Percentiles rank a stretch among this genome's conserved stretches.
These are phyloP conservation scores for Eimeria maxima DNA, from an alignment of 169 alveolate genomes.

Conservation along the genomic window DNA sequence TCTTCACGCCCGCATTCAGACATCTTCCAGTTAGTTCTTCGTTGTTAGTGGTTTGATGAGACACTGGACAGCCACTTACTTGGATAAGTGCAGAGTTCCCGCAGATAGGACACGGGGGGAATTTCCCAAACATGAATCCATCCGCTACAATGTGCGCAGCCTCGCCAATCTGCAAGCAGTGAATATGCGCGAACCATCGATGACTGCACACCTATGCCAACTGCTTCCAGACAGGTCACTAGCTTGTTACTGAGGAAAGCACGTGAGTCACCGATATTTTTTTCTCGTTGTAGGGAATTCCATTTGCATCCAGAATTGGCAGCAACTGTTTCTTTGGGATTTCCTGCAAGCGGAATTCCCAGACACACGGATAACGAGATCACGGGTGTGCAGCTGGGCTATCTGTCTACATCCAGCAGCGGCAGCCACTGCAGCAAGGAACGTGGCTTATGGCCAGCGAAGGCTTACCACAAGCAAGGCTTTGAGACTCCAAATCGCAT, in stretches of 20 bases:
- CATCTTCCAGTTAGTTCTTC: no score
- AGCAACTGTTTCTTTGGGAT: slow-evolving; percentile 81
- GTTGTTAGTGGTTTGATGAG: no score
- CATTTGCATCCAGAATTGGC: slow-evolving; percentile 78
- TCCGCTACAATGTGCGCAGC: slow-evolving; percentile 84
- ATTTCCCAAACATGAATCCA: slow-evolving; percentile 80
- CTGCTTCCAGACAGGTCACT: not conserved
- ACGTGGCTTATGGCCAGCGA: not conserved
- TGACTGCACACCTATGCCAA: not conserved
- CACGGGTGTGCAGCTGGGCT: not conserved
- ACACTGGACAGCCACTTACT: not conserved
- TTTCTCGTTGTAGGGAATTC: slow-evolving; percentile 76
- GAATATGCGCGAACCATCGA: not conserved
- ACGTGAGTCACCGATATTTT: slow-evolving; percentile 52
- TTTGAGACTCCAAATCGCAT: slow-evolving; percentile 63
- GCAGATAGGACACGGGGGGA: slow-evolving; percentile 85
- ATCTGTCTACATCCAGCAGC: not conserved
- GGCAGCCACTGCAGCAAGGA: not conserved
- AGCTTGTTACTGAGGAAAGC: not conserved
- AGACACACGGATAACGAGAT: not conserved
- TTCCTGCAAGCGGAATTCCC: slow-evolving; percentile 17
- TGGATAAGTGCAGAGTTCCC: slow-evolving; percentile 77
- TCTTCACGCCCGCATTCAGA: no score
- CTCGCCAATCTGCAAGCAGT: slow-evolving; percentile 72
- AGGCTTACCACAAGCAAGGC: slow-evolving; percentile 60